Evolutionary conservation across 352 stramenopile genomes (phyloP), one percentile per base, ranked within the genome.

Genomic region (Globisporangium paroecandrum): DNA sequence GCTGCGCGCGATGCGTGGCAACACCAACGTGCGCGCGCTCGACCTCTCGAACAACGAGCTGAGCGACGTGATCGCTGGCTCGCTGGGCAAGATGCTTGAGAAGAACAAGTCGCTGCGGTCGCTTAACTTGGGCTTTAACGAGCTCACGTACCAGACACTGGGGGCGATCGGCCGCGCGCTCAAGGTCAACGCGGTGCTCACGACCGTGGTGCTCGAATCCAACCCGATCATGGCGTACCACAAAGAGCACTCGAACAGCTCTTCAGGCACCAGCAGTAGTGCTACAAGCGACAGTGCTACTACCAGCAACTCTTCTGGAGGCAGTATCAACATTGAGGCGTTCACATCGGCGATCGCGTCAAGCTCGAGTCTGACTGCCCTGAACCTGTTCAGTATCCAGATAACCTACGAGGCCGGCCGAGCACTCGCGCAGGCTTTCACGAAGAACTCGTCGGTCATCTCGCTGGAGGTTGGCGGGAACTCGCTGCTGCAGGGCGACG

Each of bases 1-100:
- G 18, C 58, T 90, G 10, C 81, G 82, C 5, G 77, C 77, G 12
- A 87, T 92, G 78, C 78, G 75, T 18, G 64, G 60, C 54, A 90
- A 92, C 65, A 77, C 73, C 2, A 89, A 77, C 54, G 82, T 92
- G 9, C 49, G 69, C 20, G 79, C 75, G 2, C 65, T 92, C 29
- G 84, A 92, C n/a, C 36, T 92, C 12, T 81, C 77, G 4, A 86
- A 86, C 69, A 90, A 90, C 66, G 41, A 62, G 2, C 76, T 92
- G 12, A 73, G 65, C 8, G 84, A 90, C 46, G 57, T 70, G 6
- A 63, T 89, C 15, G 76, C 69, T 13, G 68, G 69, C 9, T 68
- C 76, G 0, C 58, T 90, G 9, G 72, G 74, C 9, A 86, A 85
- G 54, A 82, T 90, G 81, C 25, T 92, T n/a, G 65, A 73, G 15